Evolutionary conservation across 176 grass and related monocot genomes (phyloP).

Genomic region (Stipa capillata): DNA sequence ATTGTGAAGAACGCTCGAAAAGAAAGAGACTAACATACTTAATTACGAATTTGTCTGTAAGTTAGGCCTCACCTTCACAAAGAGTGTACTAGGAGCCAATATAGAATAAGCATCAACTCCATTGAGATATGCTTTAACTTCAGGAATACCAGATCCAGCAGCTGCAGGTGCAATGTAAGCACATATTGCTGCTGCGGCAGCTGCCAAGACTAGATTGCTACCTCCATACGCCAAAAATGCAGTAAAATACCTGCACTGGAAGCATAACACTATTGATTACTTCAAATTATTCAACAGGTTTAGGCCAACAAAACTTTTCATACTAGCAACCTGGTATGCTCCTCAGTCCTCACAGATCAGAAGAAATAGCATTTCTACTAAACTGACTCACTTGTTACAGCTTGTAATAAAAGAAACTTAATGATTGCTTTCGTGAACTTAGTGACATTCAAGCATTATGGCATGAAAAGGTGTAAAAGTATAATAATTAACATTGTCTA

Average conservation of each 20-base stretch:
- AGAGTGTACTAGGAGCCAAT: constrained; percentile 76
- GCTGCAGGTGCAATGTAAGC: constrained; percentile 89
- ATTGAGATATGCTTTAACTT: constrained; percentile 98
- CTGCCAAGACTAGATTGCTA: constrained; percentile 62
- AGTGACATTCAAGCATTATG: neutral
- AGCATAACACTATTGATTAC: constrained; percentile 20
- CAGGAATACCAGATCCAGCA: constrained; percentile 94
- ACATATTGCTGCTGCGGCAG: constrained; percentile 65
- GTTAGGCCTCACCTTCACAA: constrained; percentile 61
- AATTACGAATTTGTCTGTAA: neutral
- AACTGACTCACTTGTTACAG: neutral
- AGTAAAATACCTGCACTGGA: constrained; percentile 75
- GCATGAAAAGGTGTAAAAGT: neutral
- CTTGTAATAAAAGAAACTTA: neutral
- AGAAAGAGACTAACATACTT: neutral
- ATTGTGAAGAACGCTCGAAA: neutral
- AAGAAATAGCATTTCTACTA: neutral
- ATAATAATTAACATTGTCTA: neutral
- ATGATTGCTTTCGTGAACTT: neutral
- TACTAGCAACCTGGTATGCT: neutral
- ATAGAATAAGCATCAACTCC: constrained; percentile 86
- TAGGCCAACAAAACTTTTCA: neutral
- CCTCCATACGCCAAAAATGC: constrained; percentile 68
- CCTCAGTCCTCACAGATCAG: neutral
- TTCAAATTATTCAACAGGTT: constrained; percentile 11